phyloP scores from a whole-genome alignment of 1,284 basidiomycete species.

The Leccinum solheimii region DNA sequence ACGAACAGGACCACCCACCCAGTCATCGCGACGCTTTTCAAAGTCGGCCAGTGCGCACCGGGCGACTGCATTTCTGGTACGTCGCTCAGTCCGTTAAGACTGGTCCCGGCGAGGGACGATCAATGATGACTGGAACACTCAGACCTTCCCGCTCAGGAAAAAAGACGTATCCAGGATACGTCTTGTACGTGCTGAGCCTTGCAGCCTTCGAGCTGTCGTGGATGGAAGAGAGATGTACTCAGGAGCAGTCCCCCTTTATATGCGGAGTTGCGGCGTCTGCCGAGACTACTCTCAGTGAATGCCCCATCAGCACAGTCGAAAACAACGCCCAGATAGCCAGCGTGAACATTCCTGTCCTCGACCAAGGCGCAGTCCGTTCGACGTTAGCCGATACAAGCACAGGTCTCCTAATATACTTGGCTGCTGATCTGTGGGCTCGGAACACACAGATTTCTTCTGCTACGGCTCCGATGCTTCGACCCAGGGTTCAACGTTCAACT shows the following conservation, averaged over 20 bases:
- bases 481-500: not conserved
- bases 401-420: too few species aligned
- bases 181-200: slow-evolving; percentile 43
- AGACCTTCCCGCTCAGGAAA: slow-evolving; percentile 11
- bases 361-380: too few species aligned
- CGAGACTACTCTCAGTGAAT: not conserved
- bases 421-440: too few species aligned
- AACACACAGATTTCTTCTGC: too few species aligned
- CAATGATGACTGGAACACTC: not conserved
- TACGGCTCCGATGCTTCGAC: too few species aligned
- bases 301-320: too few species aligned
- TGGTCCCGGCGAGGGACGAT: not conserved
- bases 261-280: not conserved
- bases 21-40: slow-evolving; percentile 33
- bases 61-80: slow-evolving; percentile 42
- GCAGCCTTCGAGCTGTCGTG: slow-evolving; percentile 39
- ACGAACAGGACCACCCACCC: slow-evolving; percentile 16
- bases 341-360: too few species aligned
- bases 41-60: slow-evolving; percentile 23
- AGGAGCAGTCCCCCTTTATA: not conserved
- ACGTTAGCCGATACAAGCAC: too few species aligned
- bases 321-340: too few species aligned
- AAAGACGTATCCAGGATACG: not conserved
- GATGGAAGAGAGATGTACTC: not conserved
- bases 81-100: slow-evolving; percentile 26